Percentiles rank a stretch among this genome's conserved stretches.
These are phyloP conservation scores for Venturia carpophila DNA, from an alignment of 2,329 filamentous ascomycete genomes.

Conservation along the genomic window DNA sequence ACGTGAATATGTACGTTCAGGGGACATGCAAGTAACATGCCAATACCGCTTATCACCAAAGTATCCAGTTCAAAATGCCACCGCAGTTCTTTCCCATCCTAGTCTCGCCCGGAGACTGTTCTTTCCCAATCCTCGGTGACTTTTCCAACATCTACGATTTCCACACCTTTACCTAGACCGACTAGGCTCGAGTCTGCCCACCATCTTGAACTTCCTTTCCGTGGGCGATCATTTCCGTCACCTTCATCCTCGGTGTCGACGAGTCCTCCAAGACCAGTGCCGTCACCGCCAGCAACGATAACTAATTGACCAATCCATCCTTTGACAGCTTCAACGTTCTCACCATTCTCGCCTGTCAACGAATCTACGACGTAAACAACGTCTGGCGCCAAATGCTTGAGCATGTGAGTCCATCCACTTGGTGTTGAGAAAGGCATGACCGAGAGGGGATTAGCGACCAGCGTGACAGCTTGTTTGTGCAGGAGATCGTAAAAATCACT, in stretches of 20 bases:
- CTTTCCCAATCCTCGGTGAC: constrained; percentile 82
- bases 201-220: constrained; percentile 50
- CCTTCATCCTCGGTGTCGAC: constrained; percentile 53
- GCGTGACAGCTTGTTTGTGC: constrained; percentile 66
- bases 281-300: constrained; percentile 48
- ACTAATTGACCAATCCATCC: constrained; percentile 56
- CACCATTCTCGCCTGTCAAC: constrained; percentile 66
- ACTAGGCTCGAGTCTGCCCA: constrained; percentile 76
- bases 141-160: constrained; percentile 75
- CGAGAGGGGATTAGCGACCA: constrained; percentile 80
- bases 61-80: neutral
- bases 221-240: constrained; percentile 44
- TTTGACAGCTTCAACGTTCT: constrained; percentile 59
- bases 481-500: constrained; percentile 67
- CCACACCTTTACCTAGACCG: constrained; percentile 76
- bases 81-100: neutral
- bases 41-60: neutral
- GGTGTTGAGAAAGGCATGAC: constrained; percentile 80
- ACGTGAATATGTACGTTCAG: neutral
- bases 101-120: constrained; percentile 58
- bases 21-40: neutral
- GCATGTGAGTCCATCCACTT: constrained; percentile 77
- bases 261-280: constrained; percentile 42
- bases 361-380: constrained; percentile 84
- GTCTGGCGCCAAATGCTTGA: constrained; percentile 78